Evolutionary conservation across 2,329 filamentous ascomycete species (phyloP).

Genomic region (Exophiala calicioides): DNA sequence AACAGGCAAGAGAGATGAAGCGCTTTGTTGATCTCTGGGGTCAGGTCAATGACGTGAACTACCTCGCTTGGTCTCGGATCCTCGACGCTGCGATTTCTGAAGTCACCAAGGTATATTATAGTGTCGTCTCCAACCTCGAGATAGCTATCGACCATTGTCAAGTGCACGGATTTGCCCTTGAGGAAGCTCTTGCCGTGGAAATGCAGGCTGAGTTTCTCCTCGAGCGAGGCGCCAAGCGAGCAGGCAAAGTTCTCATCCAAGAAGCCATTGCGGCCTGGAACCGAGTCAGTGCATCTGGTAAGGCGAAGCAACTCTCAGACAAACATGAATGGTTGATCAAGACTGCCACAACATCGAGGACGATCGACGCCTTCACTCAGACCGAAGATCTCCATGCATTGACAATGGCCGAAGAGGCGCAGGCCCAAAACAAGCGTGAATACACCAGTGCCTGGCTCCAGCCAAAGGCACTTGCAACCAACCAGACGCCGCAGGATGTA

Average conservation of each 20-base stretch:
- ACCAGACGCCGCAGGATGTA: constrained; percentile 26
- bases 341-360: constrained; percentile 53
- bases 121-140: constrained; percentile 54
- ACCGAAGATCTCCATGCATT: constrained; percentile 46
- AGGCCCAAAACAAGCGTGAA: constrained; percentile 36
- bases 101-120: constrained; percentile 45
- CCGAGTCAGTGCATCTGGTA: constrained; percentile 59
- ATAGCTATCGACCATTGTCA: constrained; percentile 62
- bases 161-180: constrained; percentile 58
- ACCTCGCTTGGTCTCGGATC: constrained; percentile 58
- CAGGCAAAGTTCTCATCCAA: constrained; percentile 59
- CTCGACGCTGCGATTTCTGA: constrained; percentile 59
- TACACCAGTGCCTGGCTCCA: constrained; percentile 30
- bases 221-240: constrained; percentile 58
- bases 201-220: constrained; percentile 62
- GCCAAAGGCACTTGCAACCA: constrained; percentile 20
- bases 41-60: constrained; percentile 60
- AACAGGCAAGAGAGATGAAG: constrained; percentile 52
- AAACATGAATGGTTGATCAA: constrained; percentile 64
- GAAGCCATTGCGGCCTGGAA: constrained; percentile 62
- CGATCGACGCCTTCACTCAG: constrained; percentile 58
- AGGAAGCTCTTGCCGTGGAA: constrained; percentile 62
- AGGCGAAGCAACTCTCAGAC: constrained; percentile 57
- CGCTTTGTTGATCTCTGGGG: constrained; percentile 55
- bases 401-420: constrained; percentile 32